Evolutionary conservation across 2,329 filamentous ascomycete species (phyloP).

Genomic region (Pyricularia pennisetigena): DNA sequence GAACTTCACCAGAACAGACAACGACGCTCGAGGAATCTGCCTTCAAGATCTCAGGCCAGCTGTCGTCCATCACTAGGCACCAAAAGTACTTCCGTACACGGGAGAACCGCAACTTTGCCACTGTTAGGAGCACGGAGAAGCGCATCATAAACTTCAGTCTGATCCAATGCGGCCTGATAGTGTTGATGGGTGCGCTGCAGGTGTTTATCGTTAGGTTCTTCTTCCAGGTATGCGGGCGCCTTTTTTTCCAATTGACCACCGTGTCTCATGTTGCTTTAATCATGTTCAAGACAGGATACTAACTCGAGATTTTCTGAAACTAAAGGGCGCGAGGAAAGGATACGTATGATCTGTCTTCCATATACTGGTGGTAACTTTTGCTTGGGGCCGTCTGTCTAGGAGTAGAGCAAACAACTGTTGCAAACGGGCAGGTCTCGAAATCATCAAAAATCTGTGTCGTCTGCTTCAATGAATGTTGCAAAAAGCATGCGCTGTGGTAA

Average conservation of each 20-base stretch:
- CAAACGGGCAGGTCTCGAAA: not conserved
- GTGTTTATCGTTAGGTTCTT: conserved; percentile 98
- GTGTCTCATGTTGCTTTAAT: not conserved
- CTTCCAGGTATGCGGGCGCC: conserved; percentile 60
- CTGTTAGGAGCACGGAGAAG: conserved; percentile 88
- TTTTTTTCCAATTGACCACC: not conserved
- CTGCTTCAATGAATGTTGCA: not conserved
- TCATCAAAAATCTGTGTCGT: not conserved
- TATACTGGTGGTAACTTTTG: not conserved
- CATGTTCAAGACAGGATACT: not conserved
- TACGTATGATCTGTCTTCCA: conserved; percentile 42
- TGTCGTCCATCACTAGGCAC: conserved; percentile 91
- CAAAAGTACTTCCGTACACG: conserved; percentile 99
- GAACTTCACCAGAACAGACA: conserved; percentile 81
- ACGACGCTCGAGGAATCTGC: conserved; percentile 84
- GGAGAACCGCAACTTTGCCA: conserved; percentile 98
- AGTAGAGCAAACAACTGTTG: not conserved
- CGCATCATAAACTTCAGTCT: conserved; percentile 97
- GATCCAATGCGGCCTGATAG: conserved; percentile 83
- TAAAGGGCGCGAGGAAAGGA: conserved; percentile 55
- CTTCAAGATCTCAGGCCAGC: conserved; percentile 84
- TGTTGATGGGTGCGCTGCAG: conserved; percentile 91
- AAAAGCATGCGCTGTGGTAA: not conserved
- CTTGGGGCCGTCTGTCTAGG: not conserved
- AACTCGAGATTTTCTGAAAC: not conserved